phyloP scores from a whole-genome alignment of 2,329 filamentous ascomycete species.

The Nannizziopsis barbatae region DNA sequence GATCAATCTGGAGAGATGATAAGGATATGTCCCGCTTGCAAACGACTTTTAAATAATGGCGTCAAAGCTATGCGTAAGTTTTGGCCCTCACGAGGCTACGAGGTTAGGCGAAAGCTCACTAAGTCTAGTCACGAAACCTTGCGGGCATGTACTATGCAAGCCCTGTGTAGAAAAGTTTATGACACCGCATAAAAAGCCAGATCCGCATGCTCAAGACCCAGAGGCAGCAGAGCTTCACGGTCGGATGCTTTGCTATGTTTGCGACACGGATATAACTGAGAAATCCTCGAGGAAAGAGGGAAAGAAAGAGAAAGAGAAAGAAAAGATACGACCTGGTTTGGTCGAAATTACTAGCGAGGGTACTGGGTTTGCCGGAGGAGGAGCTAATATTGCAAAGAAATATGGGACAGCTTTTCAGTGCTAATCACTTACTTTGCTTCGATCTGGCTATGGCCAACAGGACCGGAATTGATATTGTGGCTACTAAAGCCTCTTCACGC shows the following conservation, averaged over 20 bases:
- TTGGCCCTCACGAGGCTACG: background rate
- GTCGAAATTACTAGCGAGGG: slow-evolving; percentile 75
- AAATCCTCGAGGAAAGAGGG: slow-evolving; percentile 24
- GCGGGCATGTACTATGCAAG: slow-evolving; percentile 83
- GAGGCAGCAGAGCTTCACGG: slow-evolving; percentile 39
- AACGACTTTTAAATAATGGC: slow-evolving; percentile 69
- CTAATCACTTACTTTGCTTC: slow-evolving; percentile 33
- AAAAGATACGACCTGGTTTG: slow-evolving; percentile 56
- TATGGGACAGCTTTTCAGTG: slow-evolving; percentile 73
- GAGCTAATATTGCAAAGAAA: slow-evolving; percentile 69
- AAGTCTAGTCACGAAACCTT: slow-evolving; percentile 61
- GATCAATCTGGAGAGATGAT: slow-evolving; percentile 39
- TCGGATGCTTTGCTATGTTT: slow-evolving; percentile 67
- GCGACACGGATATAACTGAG: slow-evolving; percentile 62
- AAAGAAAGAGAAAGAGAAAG: slow-evolving; percentile 41
- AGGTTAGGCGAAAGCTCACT: slow-evolving; percentile 7
- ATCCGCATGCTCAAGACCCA: slow-evolving; percentile 49
- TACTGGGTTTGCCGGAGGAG: slow-evolving; percentile 84
- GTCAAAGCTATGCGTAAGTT: slow-evolving; percentile 58
- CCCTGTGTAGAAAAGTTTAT: slow-evolving; percentile 78
- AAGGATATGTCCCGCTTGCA: slow-evolving; percentile 70
- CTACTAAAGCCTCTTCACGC: slow-evolving; percentile 2
- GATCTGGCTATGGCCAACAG: background rate
- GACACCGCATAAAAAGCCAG: slow-evolving; percentile 43
- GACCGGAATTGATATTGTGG: background rate